Evolutionary conservation across 2,329 filamentous ascomycete species (phyloP).

Genomic region (Claviceps sorghi): DNA sequence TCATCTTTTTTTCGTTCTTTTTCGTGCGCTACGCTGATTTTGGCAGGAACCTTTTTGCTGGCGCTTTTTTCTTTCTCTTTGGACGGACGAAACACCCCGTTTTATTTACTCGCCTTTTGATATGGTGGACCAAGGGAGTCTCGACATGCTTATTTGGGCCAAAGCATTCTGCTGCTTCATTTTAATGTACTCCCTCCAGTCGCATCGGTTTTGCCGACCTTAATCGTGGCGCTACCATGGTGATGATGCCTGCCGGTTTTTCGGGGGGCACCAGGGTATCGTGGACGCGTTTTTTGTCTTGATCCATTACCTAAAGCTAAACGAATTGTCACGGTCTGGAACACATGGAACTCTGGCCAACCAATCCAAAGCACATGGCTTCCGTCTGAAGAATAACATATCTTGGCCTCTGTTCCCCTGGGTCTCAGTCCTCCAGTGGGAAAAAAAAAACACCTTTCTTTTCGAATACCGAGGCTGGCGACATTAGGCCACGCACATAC

Average conservation of each 20-base stretch:
- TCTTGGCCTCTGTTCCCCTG: not conserved
- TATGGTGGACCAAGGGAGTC: not conserved
- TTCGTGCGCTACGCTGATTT: not conserved
- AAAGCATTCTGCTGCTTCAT: not conserved
- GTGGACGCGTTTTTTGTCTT: not conserved
- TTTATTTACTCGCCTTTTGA: not conserved
- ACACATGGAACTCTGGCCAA: not conserved
- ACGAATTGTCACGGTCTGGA: not conserved
- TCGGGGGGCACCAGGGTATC: too few relatives aligned
- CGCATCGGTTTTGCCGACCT: not conserved
- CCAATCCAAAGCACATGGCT: not conserved
- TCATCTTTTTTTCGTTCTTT: not conserved
- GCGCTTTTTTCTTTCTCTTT: not conserved
- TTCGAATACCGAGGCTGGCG: not conserved
- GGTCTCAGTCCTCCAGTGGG: not conserved
- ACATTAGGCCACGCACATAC: slow-evolving; percentile 8
- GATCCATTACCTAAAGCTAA: not conserved
- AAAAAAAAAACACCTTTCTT: not conserved
- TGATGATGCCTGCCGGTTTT: not conserved
- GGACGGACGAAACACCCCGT: too few relatives aligned
- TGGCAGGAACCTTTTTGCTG: not conserved
- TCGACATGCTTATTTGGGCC: not conserved
- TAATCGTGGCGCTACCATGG: not conserved
- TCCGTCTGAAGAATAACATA: not conserved
- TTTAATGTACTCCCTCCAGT: not conserved